phyloP scores from a whole-genome alignment of 1,284 basidiomycete species.

The Trametes polyzona region DNA sequence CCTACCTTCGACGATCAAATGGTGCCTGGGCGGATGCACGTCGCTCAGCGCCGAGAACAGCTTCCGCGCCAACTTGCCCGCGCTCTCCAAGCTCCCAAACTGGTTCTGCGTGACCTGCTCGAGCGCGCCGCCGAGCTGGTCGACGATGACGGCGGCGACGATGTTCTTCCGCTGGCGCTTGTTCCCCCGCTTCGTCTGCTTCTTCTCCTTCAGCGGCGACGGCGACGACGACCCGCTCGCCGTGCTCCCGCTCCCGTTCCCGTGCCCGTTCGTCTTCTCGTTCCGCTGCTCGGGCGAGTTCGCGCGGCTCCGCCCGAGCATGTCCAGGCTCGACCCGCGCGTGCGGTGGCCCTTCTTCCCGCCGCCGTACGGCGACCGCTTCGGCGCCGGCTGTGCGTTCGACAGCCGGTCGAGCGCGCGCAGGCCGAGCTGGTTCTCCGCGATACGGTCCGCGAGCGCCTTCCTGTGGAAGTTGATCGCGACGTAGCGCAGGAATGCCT shows the following conservation, averaged over 20 bases:
- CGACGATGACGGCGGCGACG: slow-evolving; percentile 68
- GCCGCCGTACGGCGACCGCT: slow-evolving; percentile 32
- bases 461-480: slow-evolving; percentile 81
- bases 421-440: slow-evolving; percentile 70
- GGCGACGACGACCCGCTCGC: slow-evolving; percentile 14
- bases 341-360: slow-evolving; percentile 43
- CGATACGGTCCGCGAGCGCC: slow-evolving; percentile 71
- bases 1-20: slow-evolving; percentile 69
- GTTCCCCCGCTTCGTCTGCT: slow-evolving; percentile 34
- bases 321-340: slow-evolving; percentile 30
- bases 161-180: slow-evolving; percentile 52
- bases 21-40: slow-evolving; percentile 57
- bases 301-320: slow-evolving; percentile 15
- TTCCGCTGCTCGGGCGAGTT: slow-evolving; percentile 25
- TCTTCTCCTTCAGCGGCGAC: slow-evolving; percentile 18
- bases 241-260: background rate
- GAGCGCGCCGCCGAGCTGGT: slow-evolving; percentile 70
- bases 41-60: slow-evolving; percentile 72
- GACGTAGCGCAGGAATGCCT: slow-evolving; percentile 71
- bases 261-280: slow-evolving; percentile 37
- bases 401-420: slow-evolving; percentile 72
- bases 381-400: slow-evolving; percentile 53
- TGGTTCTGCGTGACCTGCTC: slow-evolving; percentile 68
- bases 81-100: slow-evolving; percentile 65
- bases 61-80: slow-evolving; percentile 73